These are phyloP conservation scores for Fraxinus baroniana DNA, from an alignment of 305 asterid genomes.

Conservation along the genomic window DNA sequence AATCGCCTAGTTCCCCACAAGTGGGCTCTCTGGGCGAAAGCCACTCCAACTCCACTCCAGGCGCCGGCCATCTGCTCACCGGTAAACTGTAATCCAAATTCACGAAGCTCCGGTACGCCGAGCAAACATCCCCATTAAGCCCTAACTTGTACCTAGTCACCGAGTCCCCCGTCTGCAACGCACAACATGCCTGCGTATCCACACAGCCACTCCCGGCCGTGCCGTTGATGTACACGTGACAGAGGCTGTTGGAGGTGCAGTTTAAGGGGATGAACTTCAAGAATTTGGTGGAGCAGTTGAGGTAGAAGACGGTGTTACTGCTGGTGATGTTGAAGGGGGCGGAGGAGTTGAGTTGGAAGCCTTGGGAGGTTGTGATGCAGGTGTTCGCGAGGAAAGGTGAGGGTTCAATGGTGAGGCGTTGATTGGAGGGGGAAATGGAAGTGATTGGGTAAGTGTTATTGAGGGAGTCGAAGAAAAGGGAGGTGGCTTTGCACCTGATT, in stretches of 20 bases:
- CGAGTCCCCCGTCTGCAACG: conserved; percentile 71
- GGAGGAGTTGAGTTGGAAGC: conserved; percentile 56
- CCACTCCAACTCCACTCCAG: conserved; percentile 83
- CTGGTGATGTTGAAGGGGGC: conserved; percentile 82
- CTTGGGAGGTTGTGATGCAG: conserved; percentile 57
- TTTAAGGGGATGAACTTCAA: conserved; percentile 47
- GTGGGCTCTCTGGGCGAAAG: conserved; percentile 56
- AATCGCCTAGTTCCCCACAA: conserved; percentile 50
- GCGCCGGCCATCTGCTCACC: conserved; percentile 61
- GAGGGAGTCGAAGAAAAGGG: conserved; percentile 49
- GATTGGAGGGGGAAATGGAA: conserved; percentile 52
- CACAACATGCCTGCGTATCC: conserved; percentile 50
- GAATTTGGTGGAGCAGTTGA: conserved; percentile 44
- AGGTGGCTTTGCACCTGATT: conserved; percentile 47
- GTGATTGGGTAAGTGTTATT: conserved; percentile 75
- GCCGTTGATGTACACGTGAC: conserved; percentile 58
- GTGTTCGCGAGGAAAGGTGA: conserved; percentile 56
- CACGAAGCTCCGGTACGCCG: conserved; percentile 75
- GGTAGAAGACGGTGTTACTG: conserved; percentile 71
- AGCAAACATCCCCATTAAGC: conserved; percentile 43
- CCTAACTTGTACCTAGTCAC: conserved; percentile 53
- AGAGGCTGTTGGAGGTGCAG: conserved; percentile 8
- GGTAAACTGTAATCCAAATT: conserved; percentile 53
- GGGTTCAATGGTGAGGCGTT: conserved; percentile 59
- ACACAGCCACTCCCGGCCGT: conserved; percentile 36